A percentile compares a stretch with the other conserved stretches of the same genome.
Conservation (phyloP, 2,329 filamentous ascomycete species). For the Cladosporium cucumerinum region DNA sequence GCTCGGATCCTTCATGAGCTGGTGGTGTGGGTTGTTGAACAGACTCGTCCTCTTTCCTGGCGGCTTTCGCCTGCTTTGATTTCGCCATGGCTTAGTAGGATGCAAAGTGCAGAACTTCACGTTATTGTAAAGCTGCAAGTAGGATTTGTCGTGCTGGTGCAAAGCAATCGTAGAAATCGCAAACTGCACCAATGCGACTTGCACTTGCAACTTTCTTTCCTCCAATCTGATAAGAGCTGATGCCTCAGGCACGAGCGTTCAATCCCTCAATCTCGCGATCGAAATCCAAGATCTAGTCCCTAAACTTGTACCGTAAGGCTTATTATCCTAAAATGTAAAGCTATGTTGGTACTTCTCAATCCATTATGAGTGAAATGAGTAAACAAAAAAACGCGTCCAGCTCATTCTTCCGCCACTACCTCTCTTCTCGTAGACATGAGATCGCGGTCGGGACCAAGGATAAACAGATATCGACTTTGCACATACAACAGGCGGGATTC, state of each 20-base stretch:
- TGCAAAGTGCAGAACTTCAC: background rate
- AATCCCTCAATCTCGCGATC: background rate
- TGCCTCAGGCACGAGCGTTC: background rate
- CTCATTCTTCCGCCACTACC: too few relatives aligned
- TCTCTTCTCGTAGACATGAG: too few relatives aligned
- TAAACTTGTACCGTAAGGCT: background rate
- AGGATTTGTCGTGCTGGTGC: background rate
- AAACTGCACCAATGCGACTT: background rate
- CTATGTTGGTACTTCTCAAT: too few relatives aligned
- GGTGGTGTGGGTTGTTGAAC: slow-evolving; percentile 14
- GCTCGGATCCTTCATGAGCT: slow-evolving; percentile 16
- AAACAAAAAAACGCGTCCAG: too few relatives aligned
- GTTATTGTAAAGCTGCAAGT: background rate
- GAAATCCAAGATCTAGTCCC: background rate
- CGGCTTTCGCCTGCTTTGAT: slow-evolving; percentile 13
- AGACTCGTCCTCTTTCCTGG: slow-evolving; percentile 3
- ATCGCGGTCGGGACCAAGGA: too few relatives aligned
- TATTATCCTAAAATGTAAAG: too few relatives aligned
- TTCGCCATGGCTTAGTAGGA: slow-evolving; percentile 1
- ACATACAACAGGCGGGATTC: too few relatives aligned
- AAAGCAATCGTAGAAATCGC: background rate
- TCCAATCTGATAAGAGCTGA: background rate
- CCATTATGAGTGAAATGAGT: too few relatives aligned
- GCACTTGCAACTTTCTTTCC: background rate
- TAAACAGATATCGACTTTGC: too few relatives aligned